Evolutionary conservation across 1,284 basidiomycete species (phyloP).

Genomic region (Ustilago xerochloae): DNA sequence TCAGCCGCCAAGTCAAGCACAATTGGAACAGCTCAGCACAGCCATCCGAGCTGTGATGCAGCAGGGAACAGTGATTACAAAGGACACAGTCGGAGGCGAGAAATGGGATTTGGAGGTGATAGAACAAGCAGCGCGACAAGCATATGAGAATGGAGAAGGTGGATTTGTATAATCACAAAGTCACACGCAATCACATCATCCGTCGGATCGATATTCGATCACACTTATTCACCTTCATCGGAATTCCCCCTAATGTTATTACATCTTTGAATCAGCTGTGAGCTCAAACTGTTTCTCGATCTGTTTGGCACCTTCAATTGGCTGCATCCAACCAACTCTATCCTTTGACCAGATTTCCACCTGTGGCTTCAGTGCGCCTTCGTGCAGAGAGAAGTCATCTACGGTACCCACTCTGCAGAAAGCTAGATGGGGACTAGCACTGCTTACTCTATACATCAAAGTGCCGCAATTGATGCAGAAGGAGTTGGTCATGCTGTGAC

Average conservation of each 20-base stretch:
- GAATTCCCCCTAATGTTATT: too few species aligned
- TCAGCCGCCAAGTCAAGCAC: background rate
- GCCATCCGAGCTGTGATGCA: constrained; percentile 5
- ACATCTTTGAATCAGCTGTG: too few species aligned
- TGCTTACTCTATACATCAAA: constrained; percentile 62
- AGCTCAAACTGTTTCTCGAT: background rate
- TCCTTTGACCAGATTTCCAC: constrained; percentile 64
- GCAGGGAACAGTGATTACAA: constrained; percentile 6
- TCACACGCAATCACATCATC: background rate
- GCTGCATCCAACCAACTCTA: constrained; percentile 59
- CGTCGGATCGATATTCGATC: too few species aligned
- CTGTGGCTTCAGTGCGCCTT: constrained; percentile 62
- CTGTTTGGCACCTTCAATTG: constrained; percentile 35
- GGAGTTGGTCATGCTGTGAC: constrained; percentile 68
- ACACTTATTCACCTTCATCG: too few species aligned
- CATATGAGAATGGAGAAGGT: constrained; percentile 41
- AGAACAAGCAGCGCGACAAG: constrained; percentile 33
- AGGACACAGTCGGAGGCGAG: constrained; percentile 27
- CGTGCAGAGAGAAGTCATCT: constrained; percentile 66
- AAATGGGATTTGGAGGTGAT: constrained; percentile 36
- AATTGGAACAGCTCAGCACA: constrained; percentile 3
- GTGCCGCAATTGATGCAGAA: constrained; percentile 69
- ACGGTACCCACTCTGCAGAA: constrained; percentile 66
- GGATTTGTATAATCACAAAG: constrained; percentile 31
- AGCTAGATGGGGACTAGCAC: constrained; percentile 44